A percentile compares a stretch with the other conserved stretches of the same genome.
phyloP scores from a whole-genome alignment of 495 filamentous ascomycete species.

The Annulohypoxylon maeteangense region DNA sequence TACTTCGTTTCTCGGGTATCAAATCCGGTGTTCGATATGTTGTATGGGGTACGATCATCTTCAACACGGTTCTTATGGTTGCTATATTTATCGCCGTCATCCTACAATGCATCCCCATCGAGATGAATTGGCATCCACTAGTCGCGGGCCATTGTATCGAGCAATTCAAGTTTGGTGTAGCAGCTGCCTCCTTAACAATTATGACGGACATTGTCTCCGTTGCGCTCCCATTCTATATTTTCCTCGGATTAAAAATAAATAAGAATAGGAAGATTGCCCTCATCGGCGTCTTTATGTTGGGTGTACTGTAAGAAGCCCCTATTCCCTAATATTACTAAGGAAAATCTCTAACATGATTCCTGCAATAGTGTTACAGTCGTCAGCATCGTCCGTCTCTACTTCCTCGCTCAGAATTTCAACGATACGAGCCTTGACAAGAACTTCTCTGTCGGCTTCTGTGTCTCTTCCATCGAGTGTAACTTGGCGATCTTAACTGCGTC shows the following conservation, averaged over 20 bases:
- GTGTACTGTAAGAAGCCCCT: constrained; percentile 51
- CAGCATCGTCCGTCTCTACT: constrained; percentile 44
- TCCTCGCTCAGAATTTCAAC: constrained; percentile 36
- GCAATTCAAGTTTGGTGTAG: constrained; percentile 55
- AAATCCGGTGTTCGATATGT: constrained; percentile 47
- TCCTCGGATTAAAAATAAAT: constrained; percentile 58
- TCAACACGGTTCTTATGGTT: constrained; percentile 56
- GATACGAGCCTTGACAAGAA: constrained; percentile 34
- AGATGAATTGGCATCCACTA: constrained; percentile 48
- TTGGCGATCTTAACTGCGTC: constrained; percentile 57
- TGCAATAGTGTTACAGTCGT: constrained; percentile 54
- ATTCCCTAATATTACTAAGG: not conserved
- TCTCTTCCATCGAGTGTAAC: constrained; percentile 56
- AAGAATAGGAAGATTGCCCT: constrained; percentile 58
- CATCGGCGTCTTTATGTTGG: constrained; percentile 59
- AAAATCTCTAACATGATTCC: constrained; percentile 10
- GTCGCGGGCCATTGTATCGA: constrained; percentile 28
- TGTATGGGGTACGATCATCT: constrained; percentile 36
- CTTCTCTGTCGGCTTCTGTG: constrained; percentile 51
- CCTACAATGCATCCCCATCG: constrained; percentile 59
- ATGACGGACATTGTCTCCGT: constrained; percentile 61
- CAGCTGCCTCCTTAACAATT: constrained; percentile 56
- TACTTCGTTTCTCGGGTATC: constrained; percentile 52
- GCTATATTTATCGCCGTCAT: constrained; percentile 60
- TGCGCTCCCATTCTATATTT: constrained; percentile 60